Base-by-base conservation (phyloP, 345 rosid species). In the Salix dunnii region DNA sequence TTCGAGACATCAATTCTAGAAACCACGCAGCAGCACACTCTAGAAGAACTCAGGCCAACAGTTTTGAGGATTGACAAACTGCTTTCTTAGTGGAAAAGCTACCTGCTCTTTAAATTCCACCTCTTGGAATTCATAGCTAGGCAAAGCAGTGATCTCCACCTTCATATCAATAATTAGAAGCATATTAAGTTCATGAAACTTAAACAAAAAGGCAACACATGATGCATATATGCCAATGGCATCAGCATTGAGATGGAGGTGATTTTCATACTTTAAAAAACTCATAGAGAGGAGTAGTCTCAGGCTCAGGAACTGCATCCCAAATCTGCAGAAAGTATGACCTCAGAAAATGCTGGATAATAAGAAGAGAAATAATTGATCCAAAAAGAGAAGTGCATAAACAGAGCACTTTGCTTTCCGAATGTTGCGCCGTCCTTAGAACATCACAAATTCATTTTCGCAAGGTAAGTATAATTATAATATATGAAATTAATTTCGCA, bases 351-450 rank as follows among this genome's bases (percentile, higher is more conserved):
- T n/a, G 40, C 11, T 66, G 27, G 46, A 40, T 2, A 10, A 0
- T 40, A 27, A 13, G 10, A 70, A 38, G 55, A 3, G 7, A 70
- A 62, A 14, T 36, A 69, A 36, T 21, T 20, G 58, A 23, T 40
- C 46, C 40, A 33, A 65, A 42, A 66, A 16, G 38, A 16, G 38
- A 42, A 46, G 68, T 18, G 33, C 27, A 43, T 18, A 17, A 8
- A 53, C 49, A 78, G 49, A 38, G 48, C 86, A 80, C 93, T 91
- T 83, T 91, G 96, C 33, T 78, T 91, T 86, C 88, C 94, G 58
- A 91, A 91, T 67, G 91, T 78, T 67, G 94, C 88, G 80, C 90
- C 96, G 82, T 91, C 92, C 96, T 91, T 88, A 70, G 85, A 36
- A 86, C 33, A 31, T 1, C 33, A 31, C 33, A 31, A 31, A 31